Evolutionary conservation across 495 filamentous ascomycete genomes (phyloP).

Genomic region (Darksidea phi): DNA sequence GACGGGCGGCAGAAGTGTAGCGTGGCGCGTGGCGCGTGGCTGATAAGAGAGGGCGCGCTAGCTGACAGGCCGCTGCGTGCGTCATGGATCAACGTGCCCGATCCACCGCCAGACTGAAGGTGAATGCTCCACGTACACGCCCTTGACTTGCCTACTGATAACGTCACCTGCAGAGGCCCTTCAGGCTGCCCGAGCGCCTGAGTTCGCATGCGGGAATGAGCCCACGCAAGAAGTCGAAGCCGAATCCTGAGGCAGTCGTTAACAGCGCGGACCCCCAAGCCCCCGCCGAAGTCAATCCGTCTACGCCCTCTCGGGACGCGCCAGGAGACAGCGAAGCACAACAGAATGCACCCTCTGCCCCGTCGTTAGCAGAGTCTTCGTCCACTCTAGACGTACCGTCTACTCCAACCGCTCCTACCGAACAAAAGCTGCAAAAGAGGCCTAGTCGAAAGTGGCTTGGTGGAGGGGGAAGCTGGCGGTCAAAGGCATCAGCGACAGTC

Average conservation of each 20-base stretch:
- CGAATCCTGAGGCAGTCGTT: conserved; percentile 35
- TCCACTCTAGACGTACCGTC: background rate
- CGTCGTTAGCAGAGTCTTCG: conserved; percentile 9
- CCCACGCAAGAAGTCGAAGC: conserved; percentile 43
- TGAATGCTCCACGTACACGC: background rate
- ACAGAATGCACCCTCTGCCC: conserved; percentile 6
- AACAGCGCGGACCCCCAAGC: background rate
- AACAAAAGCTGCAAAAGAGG: conserved; percentile 23
- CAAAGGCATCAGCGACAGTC: conserved; percentile 41
- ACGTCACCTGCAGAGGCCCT: conserved; percentile 3
- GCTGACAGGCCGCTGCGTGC: background rate
- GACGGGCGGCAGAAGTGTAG: background rate
- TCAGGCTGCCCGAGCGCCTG: conserved; percentile 9
- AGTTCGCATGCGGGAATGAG: conserved; percentile 28
- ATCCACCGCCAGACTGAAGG: background rate
- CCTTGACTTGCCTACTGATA: background rate
- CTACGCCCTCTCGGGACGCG: background rate
- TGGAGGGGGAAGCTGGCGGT: conserved; percentile 38
- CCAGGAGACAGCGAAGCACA: conserved; percentile 4
- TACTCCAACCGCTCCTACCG: background rate
- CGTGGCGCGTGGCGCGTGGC: conserved; percentile 3
- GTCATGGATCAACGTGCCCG: conserved; percentile 5
- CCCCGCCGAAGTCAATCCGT: background rate
- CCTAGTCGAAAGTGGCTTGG: conserved; percentile 38
- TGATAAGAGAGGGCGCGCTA: background rate